phyloP scores from a whole-genome alignment of 75 land plant species.

The Gnetum montanum region DNA sequence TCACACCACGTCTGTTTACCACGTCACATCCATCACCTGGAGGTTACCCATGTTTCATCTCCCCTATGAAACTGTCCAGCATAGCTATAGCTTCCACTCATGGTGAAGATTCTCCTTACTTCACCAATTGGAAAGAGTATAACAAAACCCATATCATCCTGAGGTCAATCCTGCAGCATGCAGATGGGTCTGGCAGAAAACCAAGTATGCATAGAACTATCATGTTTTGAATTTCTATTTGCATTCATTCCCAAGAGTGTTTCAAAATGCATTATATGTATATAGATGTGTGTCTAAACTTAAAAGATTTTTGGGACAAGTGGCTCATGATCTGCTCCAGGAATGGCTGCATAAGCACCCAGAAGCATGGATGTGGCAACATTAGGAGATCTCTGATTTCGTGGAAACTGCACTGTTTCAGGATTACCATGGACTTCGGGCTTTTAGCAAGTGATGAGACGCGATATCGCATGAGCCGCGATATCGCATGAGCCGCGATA shows the following conservation, averaged over 20 bases:
- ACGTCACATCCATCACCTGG: no score
- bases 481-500: no score
- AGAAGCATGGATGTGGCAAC: conserved; percentile 24
- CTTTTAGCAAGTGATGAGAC: no score
- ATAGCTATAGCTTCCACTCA: no score
- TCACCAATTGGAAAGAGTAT: conserved; percentile 26
- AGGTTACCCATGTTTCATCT: no score
- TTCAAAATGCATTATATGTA: not conserved
- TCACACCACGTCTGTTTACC: no score
- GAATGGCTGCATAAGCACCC: conserved; percentile 37
- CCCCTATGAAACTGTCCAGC: no score
- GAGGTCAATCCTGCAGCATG: conserved; percentile 30
- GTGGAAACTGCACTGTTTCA: conserved; percentile 54
- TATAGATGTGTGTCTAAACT: not conserved
- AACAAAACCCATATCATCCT: conserved; percentile 27
- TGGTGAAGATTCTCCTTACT: conserved; percentile 35
- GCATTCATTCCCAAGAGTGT: not conserved
- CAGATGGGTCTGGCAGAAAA: conserved; percentile 41
- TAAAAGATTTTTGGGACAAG: not conserved
- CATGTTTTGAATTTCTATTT: not conserved
- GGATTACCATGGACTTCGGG: no score
- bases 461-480: no score
- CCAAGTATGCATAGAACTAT: conserved; percentile 16
- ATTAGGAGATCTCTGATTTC: conserved; percentile 10
- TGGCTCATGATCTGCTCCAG: conserved; percentile 47